Evolutionary conservation across 2,329 filamentous ascomycete species (phyloP).

Genomic region (Orbilia quercus): DNA sequence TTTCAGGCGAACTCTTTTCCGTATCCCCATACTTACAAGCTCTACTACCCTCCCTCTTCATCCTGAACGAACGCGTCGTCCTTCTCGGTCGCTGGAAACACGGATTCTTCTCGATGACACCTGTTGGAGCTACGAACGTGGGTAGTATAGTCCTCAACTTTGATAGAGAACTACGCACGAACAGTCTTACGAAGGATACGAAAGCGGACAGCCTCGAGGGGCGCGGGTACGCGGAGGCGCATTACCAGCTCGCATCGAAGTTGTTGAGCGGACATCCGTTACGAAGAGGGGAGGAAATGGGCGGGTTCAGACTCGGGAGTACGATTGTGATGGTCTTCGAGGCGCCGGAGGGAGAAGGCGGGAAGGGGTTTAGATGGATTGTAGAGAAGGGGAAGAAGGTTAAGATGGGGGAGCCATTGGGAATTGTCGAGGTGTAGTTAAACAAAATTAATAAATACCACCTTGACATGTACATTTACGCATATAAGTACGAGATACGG

Average conservation of each 20-base stretch:
- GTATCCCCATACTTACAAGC: slow-evolving; percentile 95
- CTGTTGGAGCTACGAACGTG: slow-evolving; percentile 96
- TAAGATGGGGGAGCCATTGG: slow-evolving; percentile 87
- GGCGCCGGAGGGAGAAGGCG: slow-evolving; percentile 77
- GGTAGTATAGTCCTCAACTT: slow-evolving; percentile 98
- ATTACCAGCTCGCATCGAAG: slow-evolving; percentile 80
- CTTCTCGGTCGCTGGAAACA: slow-evolving; percentile 93
- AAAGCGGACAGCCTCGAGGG: slow-evolving; percentile 87
- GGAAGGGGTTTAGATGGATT: slow-evolving; percentile 81
- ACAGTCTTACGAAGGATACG: slow-evolving; percentile 90
- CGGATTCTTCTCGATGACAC: slow-evolving; percentile 96
- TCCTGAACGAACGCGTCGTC: slow-evolving; percentile 93
- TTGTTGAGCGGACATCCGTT: slow-evolving; percentile 86
- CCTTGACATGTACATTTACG: not conserved
- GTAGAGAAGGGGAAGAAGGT: slow-evolving; percentile 88
- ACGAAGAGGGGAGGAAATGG: slow-evolving; percentile 93
- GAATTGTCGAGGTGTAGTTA: slow-evolving; percentile 72
- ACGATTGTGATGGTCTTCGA: slow-evolving; percentile 97
- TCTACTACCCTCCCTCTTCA: slow-evolving; percentile 92
- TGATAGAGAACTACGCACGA: slow-evolving; percentile 91
- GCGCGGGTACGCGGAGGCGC: slow-evolving; percentile 90
- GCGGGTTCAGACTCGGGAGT: slow-evolving; percentile 93
- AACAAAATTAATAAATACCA: not conserved
- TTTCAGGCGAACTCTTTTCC: slow-evolving; percentile 80
- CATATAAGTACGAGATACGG: not conserved